These are phyloP conservation scores for Lepraria neglecta DNA, from an alignment of 495 filamentous ascomycete species.

Conservation along the genomic window DNA sequence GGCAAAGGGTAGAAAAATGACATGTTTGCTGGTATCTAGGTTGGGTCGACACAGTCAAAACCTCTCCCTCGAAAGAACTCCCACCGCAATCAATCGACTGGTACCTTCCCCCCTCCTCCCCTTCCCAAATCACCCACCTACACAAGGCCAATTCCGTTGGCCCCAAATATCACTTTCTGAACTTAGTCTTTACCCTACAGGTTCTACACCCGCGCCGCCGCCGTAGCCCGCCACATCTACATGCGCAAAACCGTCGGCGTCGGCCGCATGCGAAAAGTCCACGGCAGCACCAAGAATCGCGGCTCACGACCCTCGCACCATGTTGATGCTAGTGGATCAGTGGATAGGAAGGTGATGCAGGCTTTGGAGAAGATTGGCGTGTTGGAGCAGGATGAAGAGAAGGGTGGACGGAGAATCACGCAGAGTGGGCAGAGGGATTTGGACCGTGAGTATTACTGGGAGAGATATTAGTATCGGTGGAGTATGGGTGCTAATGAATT, in stretches of 20 bases:
- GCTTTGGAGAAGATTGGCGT: constrained; percentile 98
- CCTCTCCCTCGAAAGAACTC: constrained; percentile 88
- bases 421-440: constrained; percentile 97
- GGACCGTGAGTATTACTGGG: constrained; percentile 58
- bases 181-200: constrained; percentile 31
- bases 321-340: constrained; percentile 87
- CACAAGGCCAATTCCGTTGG: constrained; percentile 17
- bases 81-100: constrained; percentile 95
- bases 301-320: constrained; percentile 86
- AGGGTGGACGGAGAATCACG: constrained; percentile 94
- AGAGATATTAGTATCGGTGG: too few relatives aligned
- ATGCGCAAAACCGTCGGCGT: constrained; percentile 98
- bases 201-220: constrained; percentile 96
- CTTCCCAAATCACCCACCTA: neutral
- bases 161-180: constrained; percentile 1
- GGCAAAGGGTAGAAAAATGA: neutral
- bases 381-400: constrained; percentile 91
- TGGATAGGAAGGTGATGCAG: constrained; percentile 95
- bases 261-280: constrained; percentile 82
- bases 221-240: constrained; percentile 96
- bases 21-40: constrained; percentile 43
- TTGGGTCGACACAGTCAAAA: constrained; percentile 99
- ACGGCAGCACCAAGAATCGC: constrained; percentile 95
- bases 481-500: neutral
- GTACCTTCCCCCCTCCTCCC: constrained; percentile 38